These are phyloP conservation scores for Lipomyces sp. DNA, from an alignment of 805 yeast genomes.

Conservation along the genomic window DNA sequence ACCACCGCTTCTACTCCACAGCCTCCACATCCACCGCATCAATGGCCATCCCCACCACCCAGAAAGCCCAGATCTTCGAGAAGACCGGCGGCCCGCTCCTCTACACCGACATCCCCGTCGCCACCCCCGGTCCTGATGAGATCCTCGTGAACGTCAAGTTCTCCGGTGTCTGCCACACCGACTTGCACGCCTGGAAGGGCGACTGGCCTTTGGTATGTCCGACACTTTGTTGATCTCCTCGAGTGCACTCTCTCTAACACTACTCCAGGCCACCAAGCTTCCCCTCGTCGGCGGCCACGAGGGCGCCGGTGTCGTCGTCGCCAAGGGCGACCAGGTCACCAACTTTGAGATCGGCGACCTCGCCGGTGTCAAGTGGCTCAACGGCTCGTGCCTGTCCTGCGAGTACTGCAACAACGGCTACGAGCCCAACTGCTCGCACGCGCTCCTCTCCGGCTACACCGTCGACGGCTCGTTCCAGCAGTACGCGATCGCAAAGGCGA, in stretches of 20 bases:
- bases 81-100: constrained; percentile 30
- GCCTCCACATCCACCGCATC: background rate
- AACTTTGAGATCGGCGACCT: constrained; percentile 75
- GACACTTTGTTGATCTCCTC: background rate
- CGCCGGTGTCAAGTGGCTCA: constrained; percentile 84
- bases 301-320: constrained; percentile 85
- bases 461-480: constrained; percentile 91
- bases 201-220: constrained; percentile 70
- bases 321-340: constrained; percentile 62
- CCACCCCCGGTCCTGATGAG: constrained; percentile 73
- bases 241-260: background rate
- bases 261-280: constrained; percentile 47
- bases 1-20: background rate
- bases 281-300: constrained; percentile 88
- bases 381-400: constrained; percentile 72
- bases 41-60: constrained; percentile 54
- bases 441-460: constrained; percentile 78
- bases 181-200: constrained; percentile 90
- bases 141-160: constrained; percentile 75
- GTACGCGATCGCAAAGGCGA: constrained; percentile 83
- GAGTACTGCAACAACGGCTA: constrained; percentile 64
- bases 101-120: constrained; percentile 75
- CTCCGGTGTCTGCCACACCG: constrained; percentile 94
- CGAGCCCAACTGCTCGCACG: constrained; percentile 69
- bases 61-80: constrained; percentile 49